Evolutionary conservation across 805 yeast species (phyloP).

Genomic region (Ogataea naganishii): DNA sequence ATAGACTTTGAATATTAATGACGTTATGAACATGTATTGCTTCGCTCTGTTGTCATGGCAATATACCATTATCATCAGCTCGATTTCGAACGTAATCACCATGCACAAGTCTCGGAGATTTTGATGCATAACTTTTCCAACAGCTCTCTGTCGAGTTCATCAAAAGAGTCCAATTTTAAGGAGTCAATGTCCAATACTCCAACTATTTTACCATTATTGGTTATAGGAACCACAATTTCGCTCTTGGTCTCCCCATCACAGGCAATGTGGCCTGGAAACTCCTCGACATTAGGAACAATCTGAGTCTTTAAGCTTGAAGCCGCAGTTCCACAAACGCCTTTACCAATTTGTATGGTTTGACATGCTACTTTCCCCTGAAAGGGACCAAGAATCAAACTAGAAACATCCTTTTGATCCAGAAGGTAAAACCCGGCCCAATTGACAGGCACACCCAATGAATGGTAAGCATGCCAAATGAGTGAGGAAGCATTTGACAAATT

Average conservation of each 20-base stretch:
- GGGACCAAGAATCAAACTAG: conserved; percentile 72
- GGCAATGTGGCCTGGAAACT: conserved; percentile 90
- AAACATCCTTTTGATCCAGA: conserved; percentile 25
- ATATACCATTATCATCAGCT: no score
- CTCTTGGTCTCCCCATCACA: conserved; percentile 94
- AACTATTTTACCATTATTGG: conserved; percentile 29
- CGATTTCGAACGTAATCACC: no score
- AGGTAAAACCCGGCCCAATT: conserved; percentile 96
- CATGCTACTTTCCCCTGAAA: conserved; percentile 97
- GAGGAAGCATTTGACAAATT: conserved; percentile 84
- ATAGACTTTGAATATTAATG: no score
- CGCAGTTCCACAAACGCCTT: conserved; percentile 90
- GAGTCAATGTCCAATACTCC: conserved; percentile 92
- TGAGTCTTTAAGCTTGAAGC: conserved; percentile 55
- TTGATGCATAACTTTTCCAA: conserved; percentile 51
- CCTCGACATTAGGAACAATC: conserved; percentile 66
- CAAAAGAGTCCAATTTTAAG: conserved; percentile 55
- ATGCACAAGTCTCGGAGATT: conserved; percentile 47
- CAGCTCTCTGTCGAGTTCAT: conserved; percentile 44
- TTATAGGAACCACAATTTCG: conserved; percentile 86
- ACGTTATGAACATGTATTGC: no score
- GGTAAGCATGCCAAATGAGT: conserved; percentile 81
- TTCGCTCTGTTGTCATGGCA: no score
- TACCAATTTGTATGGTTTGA: conserved; percentile 67
- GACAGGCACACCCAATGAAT: conserved; percentile 42